Evolutionary conservation across 768 basidiomycete genomes (phyloP).

Genomic region (Exidia glandulosa): DNA sequence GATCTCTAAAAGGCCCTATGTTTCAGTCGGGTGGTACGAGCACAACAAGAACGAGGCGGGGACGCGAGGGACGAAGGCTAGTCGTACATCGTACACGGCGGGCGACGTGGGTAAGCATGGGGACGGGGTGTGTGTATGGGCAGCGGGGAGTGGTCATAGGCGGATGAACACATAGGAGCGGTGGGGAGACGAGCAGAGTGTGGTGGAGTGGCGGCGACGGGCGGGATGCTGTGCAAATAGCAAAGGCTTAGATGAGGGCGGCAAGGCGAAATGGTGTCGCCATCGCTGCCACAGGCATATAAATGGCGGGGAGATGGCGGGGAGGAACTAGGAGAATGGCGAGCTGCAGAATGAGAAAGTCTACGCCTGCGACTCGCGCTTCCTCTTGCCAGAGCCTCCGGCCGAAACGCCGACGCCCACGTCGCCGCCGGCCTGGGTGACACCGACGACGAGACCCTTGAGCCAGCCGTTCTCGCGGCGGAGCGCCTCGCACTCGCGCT

Average conservation of each 20-base stretch:
- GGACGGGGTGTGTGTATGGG: too few species aligned
- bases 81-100: background rate
- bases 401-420: background rate
- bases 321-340: background rate
- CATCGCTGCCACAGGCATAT: background rate
- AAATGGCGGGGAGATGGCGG: background rate
- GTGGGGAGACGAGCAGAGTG: too few species aligned
- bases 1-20: background rate
- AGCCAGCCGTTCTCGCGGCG: conserved; percentile 88
- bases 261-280: background rate
- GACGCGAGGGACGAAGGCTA: background rate
- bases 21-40: background rate
- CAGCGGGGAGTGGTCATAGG: too few species aligned
- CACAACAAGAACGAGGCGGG: background rate
- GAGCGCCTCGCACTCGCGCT: conserved; percentile 83
- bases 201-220: too few species aligned
- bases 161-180: too few species aligned
- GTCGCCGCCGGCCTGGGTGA: conserved; percentile 29
- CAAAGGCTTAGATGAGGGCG: background rate
- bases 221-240: background rate
- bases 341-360: background rate
- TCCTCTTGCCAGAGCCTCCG: background rate
- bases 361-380: background rate
- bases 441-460: conserved; percentile 80
- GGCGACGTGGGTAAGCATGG: too few species aligned